Percentiles rank a stretch among this genome's conserved stretches.
Conservation (phyloP, 1,284 basidiomycete genomes). For the Coniferiporia sulphurascens region DNA sequence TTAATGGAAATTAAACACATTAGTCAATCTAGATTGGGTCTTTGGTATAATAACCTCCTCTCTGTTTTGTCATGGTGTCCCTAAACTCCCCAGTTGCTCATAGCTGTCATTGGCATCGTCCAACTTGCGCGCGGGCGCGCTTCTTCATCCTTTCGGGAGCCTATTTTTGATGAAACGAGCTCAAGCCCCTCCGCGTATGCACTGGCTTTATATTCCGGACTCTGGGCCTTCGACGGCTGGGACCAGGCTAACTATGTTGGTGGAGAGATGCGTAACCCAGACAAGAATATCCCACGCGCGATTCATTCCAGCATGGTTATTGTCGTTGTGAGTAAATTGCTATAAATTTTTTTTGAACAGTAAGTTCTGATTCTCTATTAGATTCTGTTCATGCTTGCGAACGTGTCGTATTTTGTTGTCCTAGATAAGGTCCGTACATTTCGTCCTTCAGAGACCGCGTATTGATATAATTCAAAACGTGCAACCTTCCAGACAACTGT, state of each 20-base stretch:
- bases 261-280: conserved; percentile 84
- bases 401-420: conserved; percentile 90
- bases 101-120: conserved; percentile 70
- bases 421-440: conserved; percentile 65
- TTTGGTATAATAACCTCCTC: conserved; percentile 36
- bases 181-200: conserved; percentile 82
- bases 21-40: conserved; percentile 43
- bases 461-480: not conserved
- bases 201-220: conserved; percentile 88
- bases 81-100: conserved; percentile 45
- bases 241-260: conserved; percentile 88
- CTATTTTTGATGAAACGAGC: conserved; percentile 74
- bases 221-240: conserved; percentile 97
- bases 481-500: conserved; percentile 45
- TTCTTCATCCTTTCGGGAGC: conserved; percentile 56
- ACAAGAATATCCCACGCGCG: conserved; percentile 83
- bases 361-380: conserved; percentile 26
- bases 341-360: not conserved
- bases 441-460: conserved; percentile 9
- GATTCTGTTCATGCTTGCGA: conserved; percentile 76
- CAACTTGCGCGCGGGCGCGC: conserved; percentile 66
- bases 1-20: conserved; percentile 5
- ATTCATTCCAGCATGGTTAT: conserved; percentile 86
- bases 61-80: not conserved
- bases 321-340: conserved; percentile 51